Evolutionary conservation across 257 asterid species (phyloP), one percentile per base, ranked within the genome.

Genomic region (Nicotiana benthamiana): DNA sequence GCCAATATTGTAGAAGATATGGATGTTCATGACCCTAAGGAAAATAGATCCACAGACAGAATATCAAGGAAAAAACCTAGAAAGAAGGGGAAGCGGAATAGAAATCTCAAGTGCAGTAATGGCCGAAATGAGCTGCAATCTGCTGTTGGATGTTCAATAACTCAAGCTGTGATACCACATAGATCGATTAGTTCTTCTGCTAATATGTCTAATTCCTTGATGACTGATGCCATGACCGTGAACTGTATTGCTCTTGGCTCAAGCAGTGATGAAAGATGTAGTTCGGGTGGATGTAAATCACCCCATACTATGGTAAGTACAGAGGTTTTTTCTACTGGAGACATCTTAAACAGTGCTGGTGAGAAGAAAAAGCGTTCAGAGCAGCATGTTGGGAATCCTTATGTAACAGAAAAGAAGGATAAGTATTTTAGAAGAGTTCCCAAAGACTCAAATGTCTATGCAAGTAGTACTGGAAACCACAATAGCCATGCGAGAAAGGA

Each of bases 401-500:
- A 60, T 20, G 40, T 18, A 36, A 28, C 36, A 30, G 87, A 53
- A 60, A 84, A 32, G 82, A 81, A 75, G 65, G 87, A 81, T 60
- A 76, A 67, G 63, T 52, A 64, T 34, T 5, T 68, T 18, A 80
- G 79, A 70, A 80, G 75, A 59, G 75, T 80, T 18, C 59, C 81
- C 51, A 77, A 26, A 48, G 72, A 80, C 20, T 56, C 56, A 43
- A 77, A 34, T 76, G 46, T 70, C 32, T 64, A 28, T 61, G 51
- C 75, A 32, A 77, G 66, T 60, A 80, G 82, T 62, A 61, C 46
- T 43, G 75, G 82, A 20, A 81, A 68, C 64, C 52, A 75, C 34
- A 66, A 80, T 75, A 56, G 65, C 57, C 81, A 43, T 75, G 40
- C 52, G 24, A 79, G 70, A 75, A 84, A 77, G 75, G 86, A 84